phyloP scores from a whole-genome alignment of 805 yeast genomes.

The Saturnispora galanensis region DNA sequence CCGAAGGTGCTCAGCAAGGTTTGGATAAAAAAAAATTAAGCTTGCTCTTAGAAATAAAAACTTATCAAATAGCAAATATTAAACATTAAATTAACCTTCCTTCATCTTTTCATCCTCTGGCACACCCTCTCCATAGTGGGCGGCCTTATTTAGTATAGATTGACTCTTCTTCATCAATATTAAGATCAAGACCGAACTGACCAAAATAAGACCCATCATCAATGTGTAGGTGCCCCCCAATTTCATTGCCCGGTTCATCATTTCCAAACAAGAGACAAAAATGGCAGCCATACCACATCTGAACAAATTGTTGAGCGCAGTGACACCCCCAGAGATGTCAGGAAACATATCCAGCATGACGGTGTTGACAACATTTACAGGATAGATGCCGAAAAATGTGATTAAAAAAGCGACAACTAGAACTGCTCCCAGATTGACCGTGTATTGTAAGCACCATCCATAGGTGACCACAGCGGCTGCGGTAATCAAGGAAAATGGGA shows the following conservation, averaged over 20 bases:
- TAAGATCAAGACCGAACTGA: constrained; percentile 11
- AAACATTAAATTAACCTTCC: too few relatives aligned
- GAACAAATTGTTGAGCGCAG: constrained; percentile 61
- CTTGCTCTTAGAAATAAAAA: too few relatives aligned
- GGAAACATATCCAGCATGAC: constrained; percentile 73
- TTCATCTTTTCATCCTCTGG: too few relatives aligned
- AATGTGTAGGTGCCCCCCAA: constrained; percentile 73
- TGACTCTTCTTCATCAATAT: constrained; percentile 16
- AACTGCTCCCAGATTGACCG: constrained; percentile 42
- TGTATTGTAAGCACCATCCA: constrained; percentile 63
- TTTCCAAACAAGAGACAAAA: constrained; percentile 55
- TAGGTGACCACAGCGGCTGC: constrained; percentile 35
- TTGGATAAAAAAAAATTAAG: too few relatives aligned
- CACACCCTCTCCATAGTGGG: too few relatives aligned
- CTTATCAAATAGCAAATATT: too few relatives aligned
- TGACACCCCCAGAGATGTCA: constrained; percentile 56
- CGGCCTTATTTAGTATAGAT: constrained; percentile 7
- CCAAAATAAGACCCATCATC: constrained; percentile 40
- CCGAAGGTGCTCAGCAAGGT: too few relatives aligned
- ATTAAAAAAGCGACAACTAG: constrained; percentile 48
- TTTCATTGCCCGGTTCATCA: constrained; percentile 47
- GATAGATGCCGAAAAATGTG: constrained; percentile 49
- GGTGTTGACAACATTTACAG: constrained; percentile 50
- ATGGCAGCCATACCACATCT: constrained; percentile 69
- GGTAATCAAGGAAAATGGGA: constrained; percentile 34